Evolutionary conservation across 441 rosid genomes (phyloP), one percentile per base, ranked within the genome.

Genomic region (Populus tomentosa): DNA sequence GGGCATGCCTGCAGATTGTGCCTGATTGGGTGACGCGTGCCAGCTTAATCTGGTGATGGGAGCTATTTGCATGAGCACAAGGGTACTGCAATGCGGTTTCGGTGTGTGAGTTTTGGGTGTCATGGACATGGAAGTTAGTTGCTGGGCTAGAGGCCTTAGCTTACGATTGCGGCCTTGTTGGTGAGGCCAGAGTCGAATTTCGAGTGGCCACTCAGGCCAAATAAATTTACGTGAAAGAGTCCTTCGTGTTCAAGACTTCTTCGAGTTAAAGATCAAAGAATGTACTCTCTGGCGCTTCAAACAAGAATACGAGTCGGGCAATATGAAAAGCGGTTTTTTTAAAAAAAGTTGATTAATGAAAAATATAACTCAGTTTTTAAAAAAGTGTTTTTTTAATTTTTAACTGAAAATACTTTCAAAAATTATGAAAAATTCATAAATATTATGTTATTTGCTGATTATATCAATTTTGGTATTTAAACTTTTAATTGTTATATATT

Each of bases 51-150:
- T 42, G 86, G 86, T 85, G 82, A 59, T 11, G 23, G 38, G 70
- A n/a, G 73, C 63, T 23, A 79, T 71, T 72, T 69, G 86, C 84
- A 72, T 85, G 87, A 85, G 33, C 59, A 23, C n/a, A 13, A 23
- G 33, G 75, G 46, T 0, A 10, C 46, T 40, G 14, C 46, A 13
- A 1, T 67, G 46, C 76, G 26, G 2, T 3, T 24, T 65, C 26
- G 53, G 78, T 42, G 68, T 56, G 74, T 56, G 79, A 59, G 33
- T 13, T 2, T 53, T 32, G 5, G 20, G 40, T 20, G 40, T 10
- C 24, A 1, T 67, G 42, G 23, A 36, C 67, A 64, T 64, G 32
- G 67, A 64, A 23, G 46, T 68, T 8, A 1, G 10, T 20, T 35
- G 26, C 56, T 46, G 46, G 14, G 46, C 46, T 40, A 40, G 10